Conservation (phyloP, 331 rosid genomes). For the Arachis monticola region DNA sequence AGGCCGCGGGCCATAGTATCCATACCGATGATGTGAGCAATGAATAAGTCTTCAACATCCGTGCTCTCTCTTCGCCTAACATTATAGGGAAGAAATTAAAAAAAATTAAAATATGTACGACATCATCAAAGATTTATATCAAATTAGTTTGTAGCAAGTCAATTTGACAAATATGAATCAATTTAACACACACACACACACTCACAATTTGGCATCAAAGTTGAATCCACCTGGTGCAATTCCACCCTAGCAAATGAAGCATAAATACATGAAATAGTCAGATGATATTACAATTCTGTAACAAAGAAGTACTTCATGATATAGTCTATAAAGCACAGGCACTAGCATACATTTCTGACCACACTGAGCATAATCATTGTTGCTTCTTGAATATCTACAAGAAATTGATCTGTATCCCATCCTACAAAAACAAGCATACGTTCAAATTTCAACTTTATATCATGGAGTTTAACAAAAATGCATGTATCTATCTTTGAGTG, state of each 20-base stretch:
- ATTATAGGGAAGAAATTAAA: background rate
- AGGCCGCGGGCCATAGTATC: constrained; percentile 98
- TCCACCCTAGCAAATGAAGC: constrained; percentile 65
- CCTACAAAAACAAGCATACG: constrained; percentile 53
- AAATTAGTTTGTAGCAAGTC: background rate
- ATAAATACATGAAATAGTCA: background rate
- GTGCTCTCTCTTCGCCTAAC: constrained; percentile 96
- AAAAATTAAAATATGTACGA: too few species aligned
- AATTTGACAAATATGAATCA: background rate
- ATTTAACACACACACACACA: background rate
- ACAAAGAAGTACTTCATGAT: constrained; percentile 6
- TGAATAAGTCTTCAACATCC: constrained; percentile 92
- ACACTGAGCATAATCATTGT: constrained; percentile 84
- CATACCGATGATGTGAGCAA: constrained; percentile 91
- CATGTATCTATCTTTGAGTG: too few species aligned
- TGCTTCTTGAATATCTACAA: constrained; percentile 85
- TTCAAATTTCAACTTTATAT: too few species aligned
- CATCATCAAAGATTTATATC: background rate
- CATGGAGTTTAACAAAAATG: too few species aligned
- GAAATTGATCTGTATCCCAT: constrained; percentile 99
- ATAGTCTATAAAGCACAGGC: constrained; percentile 6
- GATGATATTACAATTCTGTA: constrained; percentile 19
- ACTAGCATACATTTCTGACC: constrained; percentile 67
- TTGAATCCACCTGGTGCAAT: constrained; percentile 98
- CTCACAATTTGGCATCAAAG: constrained; percentile 96